Evolutionary conservation across 2,329 filamentous ascomycete genomes (phyloP).

Genomic region (Verticillium tricorpus): DNA sequence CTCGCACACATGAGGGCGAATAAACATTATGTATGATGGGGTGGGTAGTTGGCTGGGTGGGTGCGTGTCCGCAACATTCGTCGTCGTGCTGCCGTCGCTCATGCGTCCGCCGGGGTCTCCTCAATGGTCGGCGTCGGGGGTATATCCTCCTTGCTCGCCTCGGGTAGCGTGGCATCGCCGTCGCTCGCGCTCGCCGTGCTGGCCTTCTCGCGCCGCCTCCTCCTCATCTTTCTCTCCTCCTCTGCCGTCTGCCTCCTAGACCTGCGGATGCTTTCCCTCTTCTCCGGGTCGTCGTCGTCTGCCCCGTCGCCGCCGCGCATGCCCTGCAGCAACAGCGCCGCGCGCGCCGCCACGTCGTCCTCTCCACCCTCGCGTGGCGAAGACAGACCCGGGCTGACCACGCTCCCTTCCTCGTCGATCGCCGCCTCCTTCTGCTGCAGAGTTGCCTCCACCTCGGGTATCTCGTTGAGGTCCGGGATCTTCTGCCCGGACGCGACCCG

Average conservation of each 20-base stretch:
- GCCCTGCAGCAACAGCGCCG: conserved; percentile 77
- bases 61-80: conserved; percentile 7
- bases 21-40: conserved; percentile 13
- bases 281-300: conserved; percentile 43
- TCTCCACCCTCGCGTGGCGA: conserved; percentile 43
- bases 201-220: conserved; percentile 62
- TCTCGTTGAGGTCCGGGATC: conserved; percentile 69
- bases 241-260: conserved; percentile 68
- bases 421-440: conserved; percentile 28
- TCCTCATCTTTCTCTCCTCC: conserved; percentile 65
- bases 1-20: conserved; percentile 2
- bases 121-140: conserved; percentile 12
- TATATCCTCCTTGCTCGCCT: conserved; percentile 12
- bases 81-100: conserved; percentile 5
- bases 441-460: conserved; percentile 47
- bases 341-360: conserved; percentile 79
- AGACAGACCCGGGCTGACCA: conserved; percentile 45
- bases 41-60: conserved; percentile 9
- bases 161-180: conserved; percentile 7
- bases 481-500: conserved; percentile 85
- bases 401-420: conserved; percentile 43
- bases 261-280: conserved; percentile 57
- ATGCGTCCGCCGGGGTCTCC: conserved; percentile 12
- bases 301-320: conserved; percentile 65
- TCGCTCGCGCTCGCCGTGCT: conserved; percentile 27